Base-by-base conservation (phyloP, 495 filamentous ascomycete species). In the Tetracladium setigerum region DNA sequence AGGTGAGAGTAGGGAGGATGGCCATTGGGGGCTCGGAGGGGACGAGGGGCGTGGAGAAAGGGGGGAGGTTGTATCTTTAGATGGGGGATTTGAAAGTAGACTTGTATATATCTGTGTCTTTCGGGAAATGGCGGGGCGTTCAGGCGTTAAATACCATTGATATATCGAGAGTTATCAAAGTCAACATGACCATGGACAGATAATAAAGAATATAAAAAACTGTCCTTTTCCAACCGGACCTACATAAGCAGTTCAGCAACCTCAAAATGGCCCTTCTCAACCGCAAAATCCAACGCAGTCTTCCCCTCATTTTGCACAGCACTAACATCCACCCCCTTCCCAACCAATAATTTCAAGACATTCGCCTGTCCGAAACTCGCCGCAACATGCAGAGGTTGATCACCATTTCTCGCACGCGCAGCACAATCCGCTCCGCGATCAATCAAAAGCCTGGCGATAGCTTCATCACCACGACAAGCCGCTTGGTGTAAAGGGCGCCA, bases 51-150 rank as follows among this genome's bases (percentile, higher is more conserved):
- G 15, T 54, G 17, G 41, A 39, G 15, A 46, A 41, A 30, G 22
- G 22, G 3, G 36, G 52, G 46, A 54, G 46, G 31, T 50, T 54
- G 38, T 54, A 54, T 47, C n/a, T 54, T 6, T 54, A 27, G 22
- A 27, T 27, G 3, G 22, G 22, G 22, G 22, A 27, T 27, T 3
- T 3, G 22, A 7, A 27, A 27, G 22, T 3, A 7, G 7, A 3
- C 3, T 27, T 27, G 22, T 27, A 27, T 27, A 27, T 27, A 27
- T 27, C 3, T 27, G 3, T 27, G 22, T 7, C 7, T 27, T 27
- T 27, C 7, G 22, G 22, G 22, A 27, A 27, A 3, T 27, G 3
- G 22, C 22, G 22, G 22, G 22, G 22, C 22, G 22, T 27, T 27
- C 3, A 7, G 7, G 22, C 22, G 22, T 27, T 27, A 27, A 27